Percentiles rank a stretch among this genome's conserved stretches.
Evolutionary conservation across 2,329 filamentous ascomycete species (phyloP).

Genomic region (Trichoderma lentiforme): DNA sequence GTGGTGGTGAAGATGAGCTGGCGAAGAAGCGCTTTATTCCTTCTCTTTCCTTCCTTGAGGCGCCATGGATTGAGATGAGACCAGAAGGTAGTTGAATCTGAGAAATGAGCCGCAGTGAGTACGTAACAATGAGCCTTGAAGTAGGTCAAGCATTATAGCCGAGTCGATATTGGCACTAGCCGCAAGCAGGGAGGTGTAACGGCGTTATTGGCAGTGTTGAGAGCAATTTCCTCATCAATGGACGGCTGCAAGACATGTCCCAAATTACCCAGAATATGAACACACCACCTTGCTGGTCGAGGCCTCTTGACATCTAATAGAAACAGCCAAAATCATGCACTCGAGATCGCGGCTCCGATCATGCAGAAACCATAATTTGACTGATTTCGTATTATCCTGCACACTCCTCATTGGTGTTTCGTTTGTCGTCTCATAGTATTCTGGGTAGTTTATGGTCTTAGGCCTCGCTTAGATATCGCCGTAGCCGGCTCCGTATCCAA

Average conservation of each 20-base stretch:
- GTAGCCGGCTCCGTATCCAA: background rate
- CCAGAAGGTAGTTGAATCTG: background rate
- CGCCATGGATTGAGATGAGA: background rate
- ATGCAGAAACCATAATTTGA: conserved; percentile 4
- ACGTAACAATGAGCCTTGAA: background rate
- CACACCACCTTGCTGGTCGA: conserved; percentile 3
- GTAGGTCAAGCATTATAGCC: background rate
- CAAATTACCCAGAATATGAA: conserved; percentile 2
- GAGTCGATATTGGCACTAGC: background rate
- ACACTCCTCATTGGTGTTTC: background rate
- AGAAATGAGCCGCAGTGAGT: background rate
- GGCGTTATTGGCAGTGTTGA: conserved; percentile 1
- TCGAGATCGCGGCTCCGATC: background rate
- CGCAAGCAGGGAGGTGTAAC: conserved; percentile 4
- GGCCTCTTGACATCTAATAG: background rate
- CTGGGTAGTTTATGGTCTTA: background rate
- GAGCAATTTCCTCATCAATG: conserved; percentile 1
- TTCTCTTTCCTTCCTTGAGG: background rate
- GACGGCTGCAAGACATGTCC: background rate
- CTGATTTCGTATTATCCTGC: background rate
- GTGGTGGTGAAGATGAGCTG: background rate
- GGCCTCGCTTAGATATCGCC: background rate
- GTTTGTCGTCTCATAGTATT: background rate
- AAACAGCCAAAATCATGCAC: background rate
- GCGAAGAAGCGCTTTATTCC: background rate